Evolutionary conservation across 495 filamentous ascomycete genomes (phyloP), one percentile per base, ranked within the genome.

Genomic region (Lentithecium fluviatile): DNA sequence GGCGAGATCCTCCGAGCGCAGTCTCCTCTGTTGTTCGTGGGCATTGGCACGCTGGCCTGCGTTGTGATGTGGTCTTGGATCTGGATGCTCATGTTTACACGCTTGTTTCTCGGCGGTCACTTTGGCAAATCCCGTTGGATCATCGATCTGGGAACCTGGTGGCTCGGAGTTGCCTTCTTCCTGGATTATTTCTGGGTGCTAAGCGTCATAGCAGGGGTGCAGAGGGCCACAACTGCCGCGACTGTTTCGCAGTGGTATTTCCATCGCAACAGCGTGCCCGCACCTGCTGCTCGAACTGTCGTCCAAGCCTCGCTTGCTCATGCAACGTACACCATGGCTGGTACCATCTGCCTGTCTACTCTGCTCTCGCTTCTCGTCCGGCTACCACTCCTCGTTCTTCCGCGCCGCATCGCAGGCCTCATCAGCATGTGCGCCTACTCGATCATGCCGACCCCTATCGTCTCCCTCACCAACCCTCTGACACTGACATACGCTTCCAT

Each of bases 211-310:
- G 83, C 87, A 26, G 91, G 91, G 29, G 81, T 97, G 20, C 93
- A 97, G 69, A 87, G 94, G 56, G 82, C 90, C 40, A 91, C 91
- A 19, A 96, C 94, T 15, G 91, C 92, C 45, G 95, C 95, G 48
- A 95, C 93, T 11, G 94, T 97, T 36, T 92, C 88, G 19, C 95
- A 98, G 72, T 98, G 94, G 94, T 98, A 98, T 71, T 98, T 97
- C 74, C 93, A 97, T 74, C 89, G 94, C 52, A 85, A 95, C 54
- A 82, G 84, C 21, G 83, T 85, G 36, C 91, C 94, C 11, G 80
- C 87, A 19, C 83, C 89, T 10, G 83, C 87, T 2, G 89, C 88
- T 0, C 79, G 81, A 47, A 85, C 88, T 50, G 84, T 97, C 48
- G 89, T 97, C 42, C 81, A 83, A 52, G 92, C 93, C 17, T 92